These are phyloP conservation scores for Russula virescens DNA, from an alignment of 768 basidiomycete species.

Conservation along the genomic window DNA sequence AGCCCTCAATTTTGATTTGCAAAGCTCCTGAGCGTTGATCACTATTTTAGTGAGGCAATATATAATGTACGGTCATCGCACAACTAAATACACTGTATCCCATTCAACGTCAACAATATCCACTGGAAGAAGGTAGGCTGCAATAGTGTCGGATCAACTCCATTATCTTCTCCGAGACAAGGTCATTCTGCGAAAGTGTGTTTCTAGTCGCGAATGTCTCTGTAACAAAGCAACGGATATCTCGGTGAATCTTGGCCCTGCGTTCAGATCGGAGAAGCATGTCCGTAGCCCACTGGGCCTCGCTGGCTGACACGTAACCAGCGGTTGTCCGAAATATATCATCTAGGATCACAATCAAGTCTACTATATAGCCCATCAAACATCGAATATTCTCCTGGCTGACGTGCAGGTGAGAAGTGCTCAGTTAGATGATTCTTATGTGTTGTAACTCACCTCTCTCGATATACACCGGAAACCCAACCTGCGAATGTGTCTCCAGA, in stretches of 20 bases:
- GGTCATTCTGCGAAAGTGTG: not conserved
- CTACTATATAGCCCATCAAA: constrained; percentile 9
- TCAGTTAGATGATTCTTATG: not conserved
- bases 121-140: not conserved
- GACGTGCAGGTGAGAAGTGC: not conserved
- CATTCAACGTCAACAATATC: not conserved
- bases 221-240: constrained; percentile 1
- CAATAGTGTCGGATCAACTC: constrained; percentile 9
- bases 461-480: not conserved
- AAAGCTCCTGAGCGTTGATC: no score
- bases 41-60: not conserved
- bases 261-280: not conserved
- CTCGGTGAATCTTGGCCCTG: not conserved
- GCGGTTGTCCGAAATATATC: not conserved
- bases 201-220: not conserved
- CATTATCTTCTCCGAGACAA: constrained; percentile 1
- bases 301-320: not conserved
- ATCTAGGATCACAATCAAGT: constrained; percentile 4
- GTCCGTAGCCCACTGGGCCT: not conserved
- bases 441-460: not conserved
- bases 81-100: not conserved
- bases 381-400: not conserved
- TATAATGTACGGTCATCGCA: not conserved
- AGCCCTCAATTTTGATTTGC: no score
- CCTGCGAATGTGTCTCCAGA: not conserved